Base-by-base conservation (phyloP, 2,329 filamentous ascomycete species). In the Fusarium stilboides region DNA sequence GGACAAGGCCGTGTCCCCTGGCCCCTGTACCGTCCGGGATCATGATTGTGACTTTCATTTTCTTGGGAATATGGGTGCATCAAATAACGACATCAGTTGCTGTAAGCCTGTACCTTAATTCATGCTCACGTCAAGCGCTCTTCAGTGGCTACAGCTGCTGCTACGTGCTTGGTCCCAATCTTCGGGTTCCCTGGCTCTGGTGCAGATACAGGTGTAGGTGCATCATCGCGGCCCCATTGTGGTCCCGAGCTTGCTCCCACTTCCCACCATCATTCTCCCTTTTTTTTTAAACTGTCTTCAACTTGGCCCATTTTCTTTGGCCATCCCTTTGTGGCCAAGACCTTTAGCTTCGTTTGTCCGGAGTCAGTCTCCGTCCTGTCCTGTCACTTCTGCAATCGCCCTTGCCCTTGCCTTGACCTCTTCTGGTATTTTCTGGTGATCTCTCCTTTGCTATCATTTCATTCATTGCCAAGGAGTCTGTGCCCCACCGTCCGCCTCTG, bases 401-500 rank as follows among this genome's bases (percentile, higher is more conserved):
- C 49, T 58, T 56, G 34, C n/a, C 56, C 59, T 6, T 43, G 20
- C 24, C 53, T 61, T 44, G 43, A 44, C 26, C 37, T 26, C 45
- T 43, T 34, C 58, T 44, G 44, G 47, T 42, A 24, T 46, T 58
- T 6, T 40, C 51, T 68, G 59, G 53, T 57, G 59, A 42, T 59
- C 33, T 59, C 54, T 67, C 50, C 44, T 44, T 68, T 46, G 50
- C 44, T 72, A 46, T 57, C 55, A 31, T 31, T 31, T 31, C 10
- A 31, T 31, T 31, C 28, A 65, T 24, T 47, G 55, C 52, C 37
- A 54, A 67, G 68, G 44, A 62, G 51, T 57, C 24, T 53, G 36
- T 65, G 68, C 62, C 70, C 70, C 72, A 70, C 67, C 54, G 63
- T 57, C 72, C 58, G 55, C 47, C 62, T 68, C 51, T 71, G 57